Evolutionary conservation across 2,329 filamentous ascomycete species (phyloP), one percentile per base, ranked within the genome.

Genomic region (Epicoccum nigrum): DNA sequence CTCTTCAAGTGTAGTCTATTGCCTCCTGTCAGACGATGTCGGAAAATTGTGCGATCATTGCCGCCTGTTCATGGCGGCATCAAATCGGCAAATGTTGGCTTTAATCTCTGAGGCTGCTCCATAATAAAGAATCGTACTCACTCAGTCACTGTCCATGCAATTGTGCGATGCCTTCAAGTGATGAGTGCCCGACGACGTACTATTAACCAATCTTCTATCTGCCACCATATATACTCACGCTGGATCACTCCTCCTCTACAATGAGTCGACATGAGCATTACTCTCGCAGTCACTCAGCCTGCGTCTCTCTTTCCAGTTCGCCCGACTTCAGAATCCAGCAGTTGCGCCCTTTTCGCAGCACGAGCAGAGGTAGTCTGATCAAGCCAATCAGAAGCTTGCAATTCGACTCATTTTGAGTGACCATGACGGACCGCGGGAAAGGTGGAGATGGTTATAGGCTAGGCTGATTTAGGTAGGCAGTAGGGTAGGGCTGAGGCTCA

Each of bases 1-100:
- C 51, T 43, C n/a, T 46, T 23, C 38, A 35, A 30, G 35, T 35
- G 33, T 25, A 37, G 25, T 16, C 3, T 20, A 23, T 11, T 35
- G 46, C 41, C 45, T 58, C 16, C 52, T 52, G 54, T 69, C 63
- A 69, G 65, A 65, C 61, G 62, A 70, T 69, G 63, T 69, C 62
- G 64, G 62, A 59, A 60, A 43, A 51, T 54, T 15, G 51, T 38
- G 55, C 53, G 53, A 62, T 69, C 64, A 64, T 51, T 44, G 59
- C 59, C 50, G 45, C 46, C 56, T 51, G 31, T 57, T 60, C 33
- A 34, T 32, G 57, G 54, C 43, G 40, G 48, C 45, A 21, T 70
- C 69, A 67, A 38, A 58, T 70, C 66, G 66, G 66, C 67, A 67
- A 70, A 65, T 60, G 49, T 52, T 51, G 45, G 41, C 38, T 54